phyloP scores from a whole-genome alignment of 2,329 filamentous ascomycete genomes.

The Clarireedia monteithiana region DNA sequence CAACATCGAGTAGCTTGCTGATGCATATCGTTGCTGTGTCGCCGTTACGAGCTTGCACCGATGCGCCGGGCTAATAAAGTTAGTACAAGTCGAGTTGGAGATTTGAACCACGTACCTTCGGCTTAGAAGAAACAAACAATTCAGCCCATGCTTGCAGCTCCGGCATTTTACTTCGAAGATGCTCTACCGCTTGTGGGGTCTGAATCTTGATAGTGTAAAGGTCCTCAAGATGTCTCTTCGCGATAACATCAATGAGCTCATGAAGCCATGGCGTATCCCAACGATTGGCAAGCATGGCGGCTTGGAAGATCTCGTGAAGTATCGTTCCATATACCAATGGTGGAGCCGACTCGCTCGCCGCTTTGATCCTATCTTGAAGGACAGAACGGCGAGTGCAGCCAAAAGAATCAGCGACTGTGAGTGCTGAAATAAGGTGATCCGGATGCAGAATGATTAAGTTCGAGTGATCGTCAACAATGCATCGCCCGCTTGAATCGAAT shows the following conservation, averaged over 20 bases:
- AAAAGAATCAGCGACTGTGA: slow-evolving; percentile 94
- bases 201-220: slow-evolving; percentile 81
- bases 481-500: slow-evolving; percentile 63
- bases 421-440: slow-evolving; percentile 90
- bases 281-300: slow-evolving; percentile 72
- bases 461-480: slow-evolving; percentile 71
- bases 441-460: slow-evolving; percentile 90
- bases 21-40: slow-evolving; percentile 74
- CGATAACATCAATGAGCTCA: slow-evolving; percentile 56
- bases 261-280: slow-evolving; percentile 68
- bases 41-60: slow-evolving; percentile 73
- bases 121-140: slow-evolving; percentile 65
- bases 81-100: slow-evolving; percentile 1
- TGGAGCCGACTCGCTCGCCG: slow-evolving; percentile 69
- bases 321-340: slow-evolving; percentile 89
- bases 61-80: slow-evolving; percentile 49
- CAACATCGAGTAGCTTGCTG: slow-evolving; percentile 89
- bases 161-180: slow-evolving; percentile 75
- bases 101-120: slow-evolving; percentile 44
- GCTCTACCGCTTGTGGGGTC: slow-evolving; percentile 63
- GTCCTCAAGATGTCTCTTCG: slow-evolving; percentile 77
- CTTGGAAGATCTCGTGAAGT: slow-evolving; percentile 91
- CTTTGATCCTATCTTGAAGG: slow-evolving; percentile 89
- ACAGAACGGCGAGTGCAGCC: slow-evolving; percentile 85
- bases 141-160: slow-evolving; percentile 79